These are phyloP conservation scores for Fraxinus americana DNA, from an alignment of 257 asterid genomes.

Conservation along the genomic window DNA sequence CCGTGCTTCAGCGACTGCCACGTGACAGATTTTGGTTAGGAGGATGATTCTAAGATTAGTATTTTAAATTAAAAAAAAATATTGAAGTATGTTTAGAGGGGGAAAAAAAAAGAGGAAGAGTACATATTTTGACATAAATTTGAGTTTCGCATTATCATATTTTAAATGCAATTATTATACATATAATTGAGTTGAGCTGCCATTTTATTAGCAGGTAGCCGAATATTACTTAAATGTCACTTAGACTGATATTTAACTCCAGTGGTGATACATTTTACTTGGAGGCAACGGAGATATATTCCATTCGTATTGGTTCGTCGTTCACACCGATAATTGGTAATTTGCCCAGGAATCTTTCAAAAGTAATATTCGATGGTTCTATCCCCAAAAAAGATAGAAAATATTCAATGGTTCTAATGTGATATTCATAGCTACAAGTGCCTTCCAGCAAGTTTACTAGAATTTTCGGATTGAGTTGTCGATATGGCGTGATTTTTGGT, in stretches of 20 bases:
- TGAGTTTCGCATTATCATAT: background rate
- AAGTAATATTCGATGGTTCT: background rate
- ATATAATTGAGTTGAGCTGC: background rate
- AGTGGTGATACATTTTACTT: background rate
- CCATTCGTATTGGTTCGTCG: background rate
- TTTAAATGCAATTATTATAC: background rate
- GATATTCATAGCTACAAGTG: too few species aligned
- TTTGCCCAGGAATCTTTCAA: background rate
- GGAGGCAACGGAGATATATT: background rate
- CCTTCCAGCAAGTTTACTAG: too few species aligned
- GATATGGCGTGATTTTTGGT: too few species aligned
- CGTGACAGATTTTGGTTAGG: background rate
- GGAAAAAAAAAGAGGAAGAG: background rate
- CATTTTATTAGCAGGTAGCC: background rate
- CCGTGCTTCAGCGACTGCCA: background rate
- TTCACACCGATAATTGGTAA: background rate
- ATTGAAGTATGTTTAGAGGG: background rate
- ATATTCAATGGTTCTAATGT: too few species aligned
- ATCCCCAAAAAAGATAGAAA: too few species aligned
- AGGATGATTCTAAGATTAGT: background rate
- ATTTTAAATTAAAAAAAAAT: background rate
- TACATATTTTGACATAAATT: background rate
- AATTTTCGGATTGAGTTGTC: too few species aligned
- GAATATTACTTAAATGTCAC: background rate
- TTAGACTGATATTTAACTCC: too few species aligned